Evolutionary conservation across 2,329 filamentous ascomycete species (phyloP), one percentile per base, ranked within the genome.

Genomic region (Chrysoporthe cubensis): DNA sequence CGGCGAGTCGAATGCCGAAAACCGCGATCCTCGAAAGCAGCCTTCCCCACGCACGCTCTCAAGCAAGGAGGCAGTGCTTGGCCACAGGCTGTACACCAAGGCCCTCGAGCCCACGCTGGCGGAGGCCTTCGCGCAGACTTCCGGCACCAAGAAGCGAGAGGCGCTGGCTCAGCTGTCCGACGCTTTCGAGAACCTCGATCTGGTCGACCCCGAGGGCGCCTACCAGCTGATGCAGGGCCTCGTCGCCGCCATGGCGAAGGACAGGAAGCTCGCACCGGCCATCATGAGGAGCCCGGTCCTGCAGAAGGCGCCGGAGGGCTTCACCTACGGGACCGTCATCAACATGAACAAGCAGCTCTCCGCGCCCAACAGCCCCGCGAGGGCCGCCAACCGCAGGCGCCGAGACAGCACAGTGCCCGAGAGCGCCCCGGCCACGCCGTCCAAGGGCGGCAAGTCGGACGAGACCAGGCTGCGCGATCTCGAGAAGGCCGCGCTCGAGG

Each of bases 201-300:
- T 92, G 57, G 85, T 95, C 42, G 95, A 99, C 74, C 95, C 95
- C 0, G 95, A 97, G 76, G 94, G 94, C 21, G 88, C 94, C 52
- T 96, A 95, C 74, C 89, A 97, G 72, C 84, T 99, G 18, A 84
- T 99, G 75, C 91, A 90, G 74, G 86, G 88, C 66, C 87, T 97
- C 71, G 85, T 96, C 69, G 86, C 92, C n/a, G 87, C 88, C 66
- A 85, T 96, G 59, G 86, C 91, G 56, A 83, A 85, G 60, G 91
- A 95, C 74, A 82, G 85, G 32, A 93, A 90, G 76, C 83, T 95
- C 13, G 83, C 80, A 71, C 77, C 78, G 5, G 79, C 84, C 1
- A 81, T 87, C 68, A 75, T 87, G 43, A 72, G 75, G 66, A 71
- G 73, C 70, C 71, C 68, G 13, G 56, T 66, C 16, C 46, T 71